Percentiles rank a stretch among this genome's conserved stretches.
These are phyloP conservation scores for Sugiyamaella floridensis DNA, from an alignment of 805 yeast genomes.

Conservation along the genomic window DNA sequence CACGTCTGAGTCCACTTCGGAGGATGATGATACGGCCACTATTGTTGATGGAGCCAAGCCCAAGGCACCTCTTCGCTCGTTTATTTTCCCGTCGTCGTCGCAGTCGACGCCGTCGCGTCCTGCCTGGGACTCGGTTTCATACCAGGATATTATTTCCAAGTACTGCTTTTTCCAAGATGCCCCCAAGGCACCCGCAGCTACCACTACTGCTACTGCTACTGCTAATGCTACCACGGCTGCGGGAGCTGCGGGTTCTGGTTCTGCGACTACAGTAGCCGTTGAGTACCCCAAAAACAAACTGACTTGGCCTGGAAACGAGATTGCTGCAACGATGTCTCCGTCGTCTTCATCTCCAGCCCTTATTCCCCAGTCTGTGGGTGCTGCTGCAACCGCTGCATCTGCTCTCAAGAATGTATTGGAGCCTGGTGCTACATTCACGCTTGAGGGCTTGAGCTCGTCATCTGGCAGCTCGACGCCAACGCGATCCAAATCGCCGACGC, in stretches of 20 bases:
- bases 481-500: neutral
- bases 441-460: neutral
- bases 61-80: conserved; percentile 2
- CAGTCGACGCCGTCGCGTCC: conserved; percentile 15
- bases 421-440: neutral
- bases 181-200: neutral
- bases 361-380: conserved; percentile 6
- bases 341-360: conserved; percentile 7
- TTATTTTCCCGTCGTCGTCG: conserved; percentile 1
- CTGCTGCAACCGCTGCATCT: conserved; percentile 7
- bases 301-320: neutral
- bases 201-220: too few species aligned
- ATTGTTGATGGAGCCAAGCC: neutral
- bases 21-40: neutral
- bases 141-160: conserved; percentile 33
- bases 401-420: neutral
- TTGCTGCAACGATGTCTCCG: conserved; percentile 2
- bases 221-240: too few species aligned
- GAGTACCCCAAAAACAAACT: neutral
- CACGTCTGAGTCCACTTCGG: conserved; percentile 5
- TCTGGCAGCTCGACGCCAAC: conserved; percentile 1
- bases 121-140: conserved; percentile 31
- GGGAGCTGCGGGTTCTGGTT: too few species aligned
- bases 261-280: neutral
- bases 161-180: conserved; percentile 33